Evolutionary conservation across 2,329 filamentous ascomycete species (phyloP), one percentile per base, ranked within the genome.

Genomic region (Lachnellula willkommii): DNA sequence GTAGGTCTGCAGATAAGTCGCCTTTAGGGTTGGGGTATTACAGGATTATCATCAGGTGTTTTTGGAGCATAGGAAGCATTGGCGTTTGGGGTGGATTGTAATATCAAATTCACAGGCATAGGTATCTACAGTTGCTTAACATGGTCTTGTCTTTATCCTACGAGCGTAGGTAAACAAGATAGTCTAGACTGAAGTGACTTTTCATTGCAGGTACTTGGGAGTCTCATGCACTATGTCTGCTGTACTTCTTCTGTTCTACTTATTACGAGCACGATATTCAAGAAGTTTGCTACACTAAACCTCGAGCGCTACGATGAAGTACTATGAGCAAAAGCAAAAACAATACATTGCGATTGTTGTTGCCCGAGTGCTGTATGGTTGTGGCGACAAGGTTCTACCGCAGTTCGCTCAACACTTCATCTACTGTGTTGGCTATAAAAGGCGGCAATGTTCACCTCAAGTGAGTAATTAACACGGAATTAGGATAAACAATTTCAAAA

Each of bases 1-100:
- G 14, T 68, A 57, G 46, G 51, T 48, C n/a, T 43, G 26, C 22
- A 40, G 43, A 26, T 9, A 47, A 12, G 24, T 22, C 37, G 39
- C 42, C 47, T 24, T 40, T 20, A 47, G 45, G 24, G 32, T 12
- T 14, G 20, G n/a, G 40, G 8, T 52, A 9, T n/a, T 36, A 15
- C n/a, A 32, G 26, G n/a, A 54, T 22, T 8, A 26, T n/a, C 9
- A 37, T 14, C 14, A 50, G 28, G 9, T 47, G 20, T 7, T 9
- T 22, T 28, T 39, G 43, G 26, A 43, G 28, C 17, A 42, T 45
- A 26, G 37, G 45, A 15, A 48, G 32, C 42, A 26, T 9, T 9
- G 12, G 36, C 36, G 35, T 37, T 28, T 37, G 14, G 20, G 5
- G 32, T 14, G 35, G 20, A 4, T 11, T 39, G 28, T 39, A 24